Base-by-base conservation (phyloP, 257 asterid genomes). In the Fraxinus cuspidata region DNA sequence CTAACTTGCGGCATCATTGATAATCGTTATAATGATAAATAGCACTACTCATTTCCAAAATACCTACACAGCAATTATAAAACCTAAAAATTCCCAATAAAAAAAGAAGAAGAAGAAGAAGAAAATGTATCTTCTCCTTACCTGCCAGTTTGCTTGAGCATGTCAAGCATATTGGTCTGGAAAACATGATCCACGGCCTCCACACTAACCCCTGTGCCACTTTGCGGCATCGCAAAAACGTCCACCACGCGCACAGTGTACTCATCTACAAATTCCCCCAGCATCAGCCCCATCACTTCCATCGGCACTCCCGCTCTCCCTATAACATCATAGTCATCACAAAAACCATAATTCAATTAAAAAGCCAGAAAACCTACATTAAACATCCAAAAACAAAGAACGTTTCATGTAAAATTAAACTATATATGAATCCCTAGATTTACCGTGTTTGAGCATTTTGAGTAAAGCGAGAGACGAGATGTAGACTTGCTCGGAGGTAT, bases 101-200 rank as follows among this genome's bases (percentile, higher is more conserved):
- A 38, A 73, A 70, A 49, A 29, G 31, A 29, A 29, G 31, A 29
- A 1, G 32, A 29, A 29, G 32, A 29, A 29, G 9, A 75, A 47
- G 64, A 53, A n/a, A 53, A 53, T 19, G 11, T 47, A 8, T 44
- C 53, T 73, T 13, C 27, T 72, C 71, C 74, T 12, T 79, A 91
- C 97, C 98, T 90, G 73, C 98, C 99, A 78, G 98, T 95, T 80
- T 95, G 99, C 88, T 93, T 95, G 69, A 95, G 97, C 98, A 95
- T 95, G 73, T 95, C 98, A 74, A 95, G 97, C 99, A 95, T 93
- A 84, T 93, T 95, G 42, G 98, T 95, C 87, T 93, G 97, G 66
- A 95, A 95, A 73, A 95, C 98, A 80, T 89, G 99, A 87, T 95
- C 99, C 32, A 91, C 98, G 27, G 99, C 99, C 86, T 95, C 99